These are phyloP conservation scores for Paramecium biaurelia DNA, from an alignment of 73 alveolate species.

Conservation along the genomic window DNA sequence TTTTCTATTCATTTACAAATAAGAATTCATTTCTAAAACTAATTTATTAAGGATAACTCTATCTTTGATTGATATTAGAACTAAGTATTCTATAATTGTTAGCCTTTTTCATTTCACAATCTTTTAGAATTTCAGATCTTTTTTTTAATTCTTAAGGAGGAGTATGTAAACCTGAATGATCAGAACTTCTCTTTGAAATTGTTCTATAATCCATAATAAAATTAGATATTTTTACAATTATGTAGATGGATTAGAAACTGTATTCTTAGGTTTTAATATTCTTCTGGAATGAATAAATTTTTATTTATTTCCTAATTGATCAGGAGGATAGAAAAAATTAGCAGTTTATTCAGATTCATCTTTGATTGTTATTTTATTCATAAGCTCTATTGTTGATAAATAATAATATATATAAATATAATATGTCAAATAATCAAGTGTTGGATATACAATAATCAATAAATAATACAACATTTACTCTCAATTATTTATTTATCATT, in stretches of 20 bases:
- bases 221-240: neutral
- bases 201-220: neutral
- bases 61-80: neutral
- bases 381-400: neutral
- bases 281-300: neutral
- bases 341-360: neutral
- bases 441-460: neutral
- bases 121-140: neutral
- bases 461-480: neutral
- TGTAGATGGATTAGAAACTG: neutral
- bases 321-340: slow-evolving; percentile 1
- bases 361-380: neutral
- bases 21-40: neutral
- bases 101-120: neutral
- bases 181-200: neutral
- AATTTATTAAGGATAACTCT: neutral
- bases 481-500: neutral
- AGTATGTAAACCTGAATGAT: neutral
- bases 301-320: neutral
- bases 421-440: neutral
- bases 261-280: neutral
- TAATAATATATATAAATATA: neutral
- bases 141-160: neutral
- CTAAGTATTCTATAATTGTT: neutral
- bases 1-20: neutral